Base-by-base conservation (phyloP, 257 asterid species). In the Solanum chaucha region DNA sequence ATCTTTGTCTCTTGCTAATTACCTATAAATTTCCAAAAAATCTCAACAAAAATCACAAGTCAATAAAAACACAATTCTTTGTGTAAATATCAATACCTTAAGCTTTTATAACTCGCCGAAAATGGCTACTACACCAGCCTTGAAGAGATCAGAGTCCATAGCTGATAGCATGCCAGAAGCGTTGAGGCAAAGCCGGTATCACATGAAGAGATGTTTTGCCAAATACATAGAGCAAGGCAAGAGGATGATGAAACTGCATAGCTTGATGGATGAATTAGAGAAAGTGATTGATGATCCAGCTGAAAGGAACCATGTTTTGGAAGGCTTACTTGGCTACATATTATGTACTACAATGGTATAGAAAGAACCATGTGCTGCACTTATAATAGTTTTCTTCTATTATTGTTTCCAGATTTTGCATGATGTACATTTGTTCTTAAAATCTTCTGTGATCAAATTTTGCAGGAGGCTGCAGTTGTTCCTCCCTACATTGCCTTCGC, bases 111-210 rank as follows among this genome's bases (percentile, higher is more conserved):
- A 81, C 64, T 46, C 11, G 6, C 24, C 10, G 20, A 36, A 67
- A 90, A 94, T 92, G 95, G 93, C 94, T 84, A 34, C 90, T 13
- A 22, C 92, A 70, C 92, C 94, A 20, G 92, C 93, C 71, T 86
- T 94, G 91, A 92, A 92, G 85, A 92, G 96, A 86, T 93, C 98
- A 4, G 98, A 94, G 14, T 85, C 98, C 7, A 91, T 94, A 77
- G 94, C 92, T 11, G 98, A 93, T 78, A 93, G 92, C 91, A 95
- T 96, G 99, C 98, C 98, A 8, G 98, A 96, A 90, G 98, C 99
- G 74, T 87, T 95, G 14, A 92, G 96, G 89, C 97, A 95, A 87
- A 96, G 98, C 94, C 93, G 95, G 80, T 93, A 93, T 90, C 98
- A 96, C 89, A 94, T 94, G 98, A 95, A 92, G 94, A 95, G 91